These are phyloP conservation scores for Diplodia seriata DNA, from an alignment of 2,329 filamentous ascomycete species.

Conservation along the genomic window DNA sequence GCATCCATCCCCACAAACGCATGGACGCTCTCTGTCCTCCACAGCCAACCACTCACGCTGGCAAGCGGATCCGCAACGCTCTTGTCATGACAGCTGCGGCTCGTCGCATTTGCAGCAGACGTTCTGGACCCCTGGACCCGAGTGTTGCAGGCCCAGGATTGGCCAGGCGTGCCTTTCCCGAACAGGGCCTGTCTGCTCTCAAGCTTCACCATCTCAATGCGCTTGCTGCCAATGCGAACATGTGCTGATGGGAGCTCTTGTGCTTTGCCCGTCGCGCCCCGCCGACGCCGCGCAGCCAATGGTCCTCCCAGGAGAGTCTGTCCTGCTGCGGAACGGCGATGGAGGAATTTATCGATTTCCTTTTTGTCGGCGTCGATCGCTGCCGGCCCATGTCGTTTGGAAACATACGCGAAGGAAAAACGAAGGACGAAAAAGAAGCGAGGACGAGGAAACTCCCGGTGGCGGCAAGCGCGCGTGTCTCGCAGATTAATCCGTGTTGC, in stretches of 20 bases:
- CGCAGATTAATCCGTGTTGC: neutral
- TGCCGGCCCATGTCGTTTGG: neutral
- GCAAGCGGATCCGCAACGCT: neutral
- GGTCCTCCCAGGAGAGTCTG: neutral
- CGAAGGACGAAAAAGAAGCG: neutral
- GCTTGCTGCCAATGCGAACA: neutral
- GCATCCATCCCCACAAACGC: neutral
- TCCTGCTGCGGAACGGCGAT: neutral
- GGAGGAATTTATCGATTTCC: neutral
- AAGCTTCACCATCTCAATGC: neutral
- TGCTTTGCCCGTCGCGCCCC: neutral
- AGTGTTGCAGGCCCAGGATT: neutral
- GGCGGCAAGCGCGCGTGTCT: conserved; percentile 1
- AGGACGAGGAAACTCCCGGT: neutral
- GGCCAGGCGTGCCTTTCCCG: neutral
- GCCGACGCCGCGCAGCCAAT: neutral
- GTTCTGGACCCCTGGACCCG: neutral
- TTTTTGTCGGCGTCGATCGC: neutral
- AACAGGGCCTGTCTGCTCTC: too few species aligned
- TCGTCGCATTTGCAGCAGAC: neutral
- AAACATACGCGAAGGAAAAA: neutral
- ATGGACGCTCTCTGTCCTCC: neutral
- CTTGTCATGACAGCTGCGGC: conserved; percentile 2
- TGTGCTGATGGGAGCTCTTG: neutral
- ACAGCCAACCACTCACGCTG: neutral